Conservation (phyloP, 106 monocot genomes). For the Chionographis japonica region DNA sequence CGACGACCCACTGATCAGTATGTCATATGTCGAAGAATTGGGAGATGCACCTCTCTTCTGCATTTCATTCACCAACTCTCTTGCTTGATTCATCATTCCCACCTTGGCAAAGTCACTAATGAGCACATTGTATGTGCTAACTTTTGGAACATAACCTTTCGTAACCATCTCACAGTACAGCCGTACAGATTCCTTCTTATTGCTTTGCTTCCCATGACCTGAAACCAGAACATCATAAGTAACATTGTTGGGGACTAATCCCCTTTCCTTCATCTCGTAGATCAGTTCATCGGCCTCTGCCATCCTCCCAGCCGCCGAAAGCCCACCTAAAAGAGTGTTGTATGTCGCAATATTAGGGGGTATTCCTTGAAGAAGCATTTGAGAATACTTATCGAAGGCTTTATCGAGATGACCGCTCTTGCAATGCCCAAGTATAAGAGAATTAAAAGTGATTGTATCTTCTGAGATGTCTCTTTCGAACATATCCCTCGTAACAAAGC, state of each 20-base stretch:
- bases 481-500: conserved; percentile 51
- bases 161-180: conserved; percentile 87
- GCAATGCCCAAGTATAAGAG: conserved; percentile 75
- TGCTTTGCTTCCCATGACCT: conserved; percentile 61
- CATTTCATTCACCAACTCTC: conserved; percentile 77
- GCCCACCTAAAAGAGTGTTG: conserved; percentile 59
- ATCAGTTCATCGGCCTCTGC: conserved; percentile 50
- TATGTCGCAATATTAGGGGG: conserved; percentile 66
- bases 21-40: conserved; percentile 79
- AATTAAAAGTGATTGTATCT: conserved; percentile 56
- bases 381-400: conserved; percentile 44
- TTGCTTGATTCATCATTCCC: conserved; percentile 89
- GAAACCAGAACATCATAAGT: conserved; percentile 79
- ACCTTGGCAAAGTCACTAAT: conserved; percentile 73
- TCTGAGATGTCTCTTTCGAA: conserved; percentile 41
- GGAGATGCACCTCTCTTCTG: conserved; percentile 69
- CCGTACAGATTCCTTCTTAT: conserved; percentile 69
- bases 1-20: conserved; percentile 83
- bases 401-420: conserved; percentile 66
- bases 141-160: conserved; percentile 65
- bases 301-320: conserved; percentile 52
- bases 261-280: conserved; percentile 56
- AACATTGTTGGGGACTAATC: conserved; percentile 37
- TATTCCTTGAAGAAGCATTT: conserved; percentile 50
- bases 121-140: conserved; percentile 84